Conservation (phyloP, 1,284 basidiomycete species). For the Heterobasidion irregulare region DNA sequence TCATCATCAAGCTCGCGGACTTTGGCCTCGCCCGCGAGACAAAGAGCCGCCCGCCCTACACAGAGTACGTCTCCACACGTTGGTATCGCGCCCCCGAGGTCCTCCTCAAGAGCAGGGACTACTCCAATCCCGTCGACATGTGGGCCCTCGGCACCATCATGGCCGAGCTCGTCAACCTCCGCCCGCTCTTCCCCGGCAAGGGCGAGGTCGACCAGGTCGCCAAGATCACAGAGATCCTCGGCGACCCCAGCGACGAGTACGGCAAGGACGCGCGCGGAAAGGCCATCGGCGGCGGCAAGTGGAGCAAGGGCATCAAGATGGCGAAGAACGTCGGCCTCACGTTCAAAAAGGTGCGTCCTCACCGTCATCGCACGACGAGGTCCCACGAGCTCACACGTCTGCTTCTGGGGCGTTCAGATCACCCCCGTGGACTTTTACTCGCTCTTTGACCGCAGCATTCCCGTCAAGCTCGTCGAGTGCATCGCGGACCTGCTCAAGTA, state of each 20-base stretch:
- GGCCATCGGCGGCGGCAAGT: constrained; percentile 79
- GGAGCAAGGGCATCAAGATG: constrained; percentile 82
- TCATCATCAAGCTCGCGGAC: constrained; percentile 97
- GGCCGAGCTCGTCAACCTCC: constrained; percentile 92
- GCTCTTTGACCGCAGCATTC: constrained; percentile 76
- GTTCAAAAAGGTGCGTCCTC: constrained; percentile 71
- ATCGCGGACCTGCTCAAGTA: constrained; percentile 90
- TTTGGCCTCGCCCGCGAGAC: constrained; percentile 96
- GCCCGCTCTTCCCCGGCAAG: constrained; percentile 96
- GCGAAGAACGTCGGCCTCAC: constrained; percentile 82
- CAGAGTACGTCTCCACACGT: constrained; percentile 96
- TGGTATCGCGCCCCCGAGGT: constrained; percentile 99
- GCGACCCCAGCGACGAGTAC: constrained; percentile 86
- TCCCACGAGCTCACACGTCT: not conserved
- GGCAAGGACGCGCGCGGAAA: constrained; percentile 68
- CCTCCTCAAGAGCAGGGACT: constrained; percentile 83
- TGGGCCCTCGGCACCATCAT: constrained; percentile 99
- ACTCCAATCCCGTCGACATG: constrained; percentile 97
- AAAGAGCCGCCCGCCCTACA: constrained; percentile 86
- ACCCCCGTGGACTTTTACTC: constrained; percentile 70
- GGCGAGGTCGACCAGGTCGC: constrained; percentile 92
- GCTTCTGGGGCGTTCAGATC: constrained; percentile 36
- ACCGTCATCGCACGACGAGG: constrained; percentile 3
- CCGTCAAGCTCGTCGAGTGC: constrained; percentile 81
- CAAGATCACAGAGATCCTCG: constrained; percentile 85